A percentile compares a stretch with the other conserved stretches of the same genome.
Conservation (phyloP, 139 green algal species). For the Coelastrella sp. region DNA sequence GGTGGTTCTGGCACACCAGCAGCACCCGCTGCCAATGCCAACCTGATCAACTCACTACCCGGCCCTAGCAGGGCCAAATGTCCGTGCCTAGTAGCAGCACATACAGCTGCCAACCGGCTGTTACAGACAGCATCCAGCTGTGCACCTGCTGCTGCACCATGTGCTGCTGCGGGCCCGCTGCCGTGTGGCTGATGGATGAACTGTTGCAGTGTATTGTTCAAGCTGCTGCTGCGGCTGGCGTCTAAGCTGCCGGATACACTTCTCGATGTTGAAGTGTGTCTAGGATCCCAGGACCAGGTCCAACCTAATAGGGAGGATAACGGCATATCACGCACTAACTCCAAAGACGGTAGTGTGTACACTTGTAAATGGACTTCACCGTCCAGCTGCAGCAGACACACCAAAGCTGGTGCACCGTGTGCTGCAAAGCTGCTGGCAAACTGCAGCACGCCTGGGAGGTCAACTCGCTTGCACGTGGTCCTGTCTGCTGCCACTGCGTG, state of each 20-base stretch:
- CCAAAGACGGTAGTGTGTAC: constrained; percentile 60
- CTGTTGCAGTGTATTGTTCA: neutral
- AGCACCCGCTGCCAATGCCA: constrained; percentile 41
- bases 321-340: constrained; percentile 46
- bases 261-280: neutral
- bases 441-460: constrained; percentile 63
- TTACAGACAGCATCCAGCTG: neutral
- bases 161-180: neutral
- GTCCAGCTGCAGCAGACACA: constrained; percentile 34
- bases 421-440: constrained; percentile 41
- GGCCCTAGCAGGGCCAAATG: constrained; percentile 52
- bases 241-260: too few relatives aligned
- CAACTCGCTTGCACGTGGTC: neutral
- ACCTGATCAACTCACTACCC: constrained; percentile 51
- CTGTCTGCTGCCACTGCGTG: constrained; percentile 44
- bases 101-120: neutral
- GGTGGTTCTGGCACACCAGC: neutral
- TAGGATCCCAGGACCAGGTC: constrained; percentile 47
- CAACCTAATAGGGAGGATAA: constrained; percentile 41
- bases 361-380: constrained; percentile 51
- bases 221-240: neutral
- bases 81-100: constrained; percentile 48
- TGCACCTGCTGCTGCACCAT: constrained; percentile 13
- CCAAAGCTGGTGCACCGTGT: constrained; percentile 47
- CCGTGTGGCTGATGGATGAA: neutral